These are phyloP conservation scores for Glycyrrhiza uralensis DNA, from an alignment of 306 rosid genomes.

Conservation along the genomic window DNA sequence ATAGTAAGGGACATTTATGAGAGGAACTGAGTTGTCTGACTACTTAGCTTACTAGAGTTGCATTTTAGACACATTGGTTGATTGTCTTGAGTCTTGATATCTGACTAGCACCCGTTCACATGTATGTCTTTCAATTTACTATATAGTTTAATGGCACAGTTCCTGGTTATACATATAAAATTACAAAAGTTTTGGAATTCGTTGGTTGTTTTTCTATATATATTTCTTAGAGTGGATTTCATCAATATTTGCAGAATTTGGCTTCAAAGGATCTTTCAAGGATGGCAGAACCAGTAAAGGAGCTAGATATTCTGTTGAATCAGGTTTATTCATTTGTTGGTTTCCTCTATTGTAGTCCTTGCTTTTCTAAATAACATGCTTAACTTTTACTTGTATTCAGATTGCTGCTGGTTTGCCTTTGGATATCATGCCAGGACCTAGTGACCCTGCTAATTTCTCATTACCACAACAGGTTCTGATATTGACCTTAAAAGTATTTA, in stretches of 20 bases:
- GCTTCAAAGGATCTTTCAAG: constrained; percentile 73
- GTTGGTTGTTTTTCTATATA: not conserved
- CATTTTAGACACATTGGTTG: not conserved
- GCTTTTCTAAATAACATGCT: constrained; percentile 20
- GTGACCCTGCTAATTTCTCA: constrained; percentile 83
- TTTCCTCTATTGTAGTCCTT: constrained; percentile 3
- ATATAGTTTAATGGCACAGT: not conserved
- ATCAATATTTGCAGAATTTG: constrained; percentile 54
- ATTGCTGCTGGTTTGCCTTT: constrained; percentile 75
- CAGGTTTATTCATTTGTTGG: constrained; percentile 56
- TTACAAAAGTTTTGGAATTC: not conserved
- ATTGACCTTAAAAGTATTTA: constrained; percentile 14
- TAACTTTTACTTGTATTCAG: constrained; percentile 45
- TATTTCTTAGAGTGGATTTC: constrained; percentile 12
- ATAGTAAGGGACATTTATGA: not conserved
- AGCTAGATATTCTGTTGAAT: constrained; percentile 81
- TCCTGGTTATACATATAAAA: not conserved
- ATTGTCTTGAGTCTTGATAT: not conserved
- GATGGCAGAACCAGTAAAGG: constrained; percentile 75
- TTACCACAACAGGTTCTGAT: constrained; percentile 89
- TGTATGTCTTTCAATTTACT: not conserved
- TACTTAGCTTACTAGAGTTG: not conserved
- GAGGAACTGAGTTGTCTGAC: not conserved
- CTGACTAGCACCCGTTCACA: not conserved
- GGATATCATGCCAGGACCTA: constrained; percentile 95